phyloP scores from a whole-genome alignment of 2,329 filamentous ascomycete species.

The Alternaria triticina region DNA sequence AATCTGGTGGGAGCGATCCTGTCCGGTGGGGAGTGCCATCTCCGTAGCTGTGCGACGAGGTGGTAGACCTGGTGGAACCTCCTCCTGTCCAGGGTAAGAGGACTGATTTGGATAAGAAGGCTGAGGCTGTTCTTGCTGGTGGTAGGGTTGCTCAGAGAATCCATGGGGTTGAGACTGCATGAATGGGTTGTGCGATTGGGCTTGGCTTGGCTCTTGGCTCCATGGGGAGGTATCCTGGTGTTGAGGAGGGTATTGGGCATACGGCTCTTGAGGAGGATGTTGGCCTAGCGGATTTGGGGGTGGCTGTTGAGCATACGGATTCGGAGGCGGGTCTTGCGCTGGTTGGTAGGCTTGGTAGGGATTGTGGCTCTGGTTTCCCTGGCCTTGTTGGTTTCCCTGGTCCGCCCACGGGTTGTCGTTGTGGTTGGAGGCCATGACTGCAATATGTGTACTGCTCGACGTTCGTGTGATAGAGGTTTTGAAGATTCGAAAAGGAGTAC shows the following conservation, averaged over 20 bases:
- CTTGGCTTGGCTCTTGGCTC: conserved; percentile 14
- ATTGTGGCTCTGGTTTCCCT: conserved; percentile 27
- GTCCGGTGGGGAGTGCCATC: conserved; percentile 48
- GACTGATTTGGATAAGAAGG: conserved; percentile 11
- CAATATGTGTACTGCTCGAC: not conserved
- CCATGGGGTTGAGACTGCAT: conserved; percentile 11
- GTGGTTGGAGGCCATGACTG: conserved; percentile 23
- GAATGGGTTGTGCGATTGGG: conserved; percentile 10
- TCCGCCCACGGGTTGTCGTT: conserved; percentile 34
- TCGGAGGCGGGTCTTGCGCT: conserved; percentile 11
- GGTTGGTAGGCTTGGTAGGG: conserved; percentile 30
- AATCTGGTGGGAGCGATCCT: conserved; percentile 52
- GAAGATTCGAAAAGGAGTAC: not conserved
- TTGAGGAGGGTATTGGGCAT: conserved; percentile 7
- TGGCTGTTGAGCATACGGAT: conserved; percentile 13
- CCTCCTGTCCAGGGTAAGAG: conserved; percentile 8
- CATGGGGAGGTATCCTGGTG: conserved; percentile 16
- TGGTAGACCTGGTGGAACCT: conserved; percentile 31
- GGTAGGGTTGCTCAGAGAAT: conserved; percentile 10
- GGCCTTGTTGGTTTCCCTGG: conserved; percentile 23
- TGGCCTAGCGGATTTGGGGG: conserved; percentile 9
- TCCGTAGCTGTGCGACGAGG: conserved; percentile 44
- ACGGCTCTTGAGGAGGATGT: conserved; percentile 9
- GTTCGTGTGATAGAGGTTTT: not conserved
- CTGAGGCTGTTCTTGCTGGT: conserved; percentile 6